phyloP scores from a whole-genome alignment of 176 grass and related monocot species.

The Otatea glauca region DNA sequence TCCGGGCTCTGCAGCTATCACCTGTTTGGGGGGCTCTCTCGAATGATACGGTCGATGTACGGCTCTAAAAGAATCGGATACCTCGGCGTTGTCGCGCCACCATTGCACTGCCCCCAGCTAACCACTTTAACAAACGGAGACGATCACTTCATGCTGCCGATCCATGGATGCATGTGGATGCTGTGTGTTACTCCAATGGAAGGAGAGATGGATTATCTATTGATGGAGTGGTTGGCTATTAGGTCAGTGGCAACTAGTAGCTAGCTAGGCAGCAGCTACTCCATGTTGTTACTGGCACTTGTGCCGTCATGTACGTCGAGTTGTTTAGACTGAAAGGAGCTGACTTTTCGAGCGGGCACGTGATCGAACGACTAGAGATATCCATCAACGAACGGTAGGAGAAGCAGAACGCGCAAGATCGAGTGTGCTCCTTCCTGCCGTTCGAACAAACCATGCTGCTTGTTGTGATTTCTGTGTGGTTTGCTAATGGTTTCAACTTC shows the following conservation, averaged over 20 bases:
- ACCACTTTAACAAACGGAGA: background rate
- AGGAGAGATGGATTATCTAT: constrained; percentile 38
- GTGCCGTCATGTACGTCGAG: background rate
- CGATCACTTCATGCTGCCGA: background rate
- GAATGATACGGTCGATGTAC: constrained; percentile 50
- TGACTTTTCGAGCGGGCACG: constrained; percentile 6
- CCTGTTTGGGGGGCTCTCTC: background rate
- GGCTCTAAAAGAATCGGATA: constrained; percentile 31
- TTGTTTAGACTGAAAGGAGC: background rate
- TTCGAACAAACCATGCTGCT: background rate
- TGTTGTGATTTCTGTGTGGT: background rate
- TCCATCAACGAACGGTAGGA: background rate
- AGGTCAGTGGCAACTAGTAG: constrained; percentile 24
- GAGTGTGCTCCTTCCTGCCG: background rate
- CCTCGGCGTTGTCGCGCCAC: constrained; percentile 41
- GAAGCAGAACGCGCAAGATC: background rate
- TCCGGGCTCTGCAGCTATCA: background rate
- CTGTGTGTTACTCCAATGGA: background rate
- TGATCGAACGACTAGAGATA: constrained; percentile 12
- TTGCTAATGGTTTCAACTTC: background rate
- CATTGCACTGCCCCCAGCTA: constrained; percentile 44
- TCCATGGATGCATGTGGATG: background rate
- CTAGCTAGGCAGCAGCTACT: constrained; percentile 7
- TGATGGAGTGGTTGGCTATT: constrained; percentile 26
- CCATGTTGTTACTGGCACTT: background rate